Evolutionary conservation across 305 asterid genomes (phyloP).

Genomic region (Striga hermonthica): DNA sequence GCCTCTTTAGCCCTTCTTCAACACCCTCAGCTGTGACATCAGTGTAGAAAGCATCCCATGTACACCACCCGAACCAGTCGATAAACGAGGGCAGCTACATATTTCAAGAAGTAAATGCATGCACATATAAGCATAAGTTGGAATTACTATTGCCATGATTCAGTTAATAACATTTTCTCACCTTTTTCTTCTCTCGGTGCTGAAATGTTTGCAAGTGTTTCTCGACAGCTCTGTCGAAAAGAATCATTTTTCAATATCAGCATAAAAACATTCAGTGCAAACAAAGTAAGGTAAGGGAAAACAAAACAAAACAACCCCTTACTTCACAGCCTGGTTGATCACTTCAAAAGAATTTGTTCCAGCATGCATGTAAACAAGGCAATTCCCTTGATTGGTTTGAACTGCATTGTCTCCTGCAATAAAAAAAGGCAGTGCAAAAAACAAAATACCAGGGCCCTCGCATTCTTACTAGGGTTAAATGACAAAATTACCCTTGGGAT

Average conservation of each 20-base stretch:
- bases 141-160: not conserved
- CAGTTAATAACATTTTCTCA: conserved; percentile 28
- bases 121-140: conserved; percentile 24
- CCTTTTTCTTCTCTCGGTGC: conserved; percentile 89
- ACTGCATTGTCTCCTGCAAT: conserved; percentile 82
- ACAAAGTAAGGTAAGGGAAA: not conserved
- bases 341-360: conserved; percentile 95
- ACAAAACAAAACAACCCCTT: conserved; percentile 36
- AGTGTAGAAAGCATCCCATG: conserved; percentile 98
- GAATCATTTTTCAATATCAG: not conserved
- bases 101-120: conserved; percentile 16
- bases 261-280: too few relatives aligned
- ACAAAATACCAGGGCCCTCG: too few relatives aligned
- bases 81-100: conserved; percentile 71
- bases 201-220: conserved; percentile 88
- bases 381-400: conserved; percentile 83
- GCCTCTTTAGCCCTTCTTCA: conserved; percentile 89
- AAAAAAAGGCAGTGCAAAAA: conserved; percentile 3
- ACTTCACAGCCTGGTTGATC: conserved; percentile 89
- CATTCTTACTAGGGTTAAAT: too few relatives aligned
- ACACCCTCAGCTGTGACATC: conserved; percentile 98
- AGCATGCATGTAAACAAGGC: conserved; percentile 86
- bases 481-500: too few relatives aligned
- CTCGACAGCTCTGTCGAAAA: conserved; percentile 4
- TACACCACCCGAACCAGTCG: conserved; percentile 99